Conservation (phyloP, 306 rosid species). For the Malus fusca region DNA sequence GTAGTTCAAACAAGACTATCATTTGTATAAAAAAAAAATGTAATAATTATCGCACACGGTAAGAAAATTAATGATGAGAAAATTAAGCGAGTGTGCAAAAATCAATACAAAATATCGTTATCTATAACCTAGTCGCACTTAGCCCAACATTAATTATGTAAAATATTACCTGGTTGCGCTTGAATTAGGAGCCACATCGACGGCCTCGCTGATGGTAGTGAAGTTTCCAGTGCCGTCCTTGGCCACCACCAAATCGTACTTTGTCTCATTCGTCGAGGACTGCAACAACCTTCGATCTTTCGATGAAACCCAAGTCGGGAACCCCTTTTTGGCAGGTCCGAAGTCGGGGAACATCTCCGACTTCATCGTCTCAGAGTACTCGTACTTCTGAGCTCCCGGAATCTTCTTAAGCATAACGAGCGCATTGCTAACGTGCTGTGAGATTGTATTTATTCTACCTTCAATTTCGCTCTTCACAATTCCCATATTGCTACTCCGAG, state of each 20-base stretch:
- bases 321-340: constrained; percentile 44
- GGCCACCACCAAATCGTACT: constrained; percentile 59
- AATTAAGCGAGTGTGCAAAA: too few species aligned
- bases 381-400: constrained; percentile 13
- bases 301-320: constrained; percentile 51
- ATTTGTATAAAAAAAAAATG: too few species aligned
- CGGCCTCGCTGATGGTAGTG: constrained; percentile 52
- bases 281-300: constrained; percentile 53
- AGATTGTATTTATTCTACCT: constrained; percentile 25
- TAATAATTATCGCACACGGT: too few species aligned
- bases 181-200: constrained; percentile 74
- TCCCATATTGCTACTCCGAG: neutral
- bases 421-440: constrained; percentile 56
- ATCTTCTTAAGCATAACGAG: constrained; percentile 65
- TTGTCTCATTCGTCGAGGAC: constrained; percentile 32
- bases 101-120: too few species aligned
- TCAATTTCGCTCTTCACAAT: constrained; percentile 29
- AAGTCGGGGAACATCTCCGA: constrained; percentile 41
- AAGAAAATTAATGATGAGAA: too few species aligned
- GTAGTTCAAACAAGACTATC: too few species aligned
- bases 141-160: neutral
- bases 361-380: neutral
- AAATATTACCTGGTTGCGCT: constrained; percentile 52
- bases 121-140: too few species aligned
- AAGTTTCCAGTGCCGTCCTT: constrained; percentile 81